Evolutionary conservation across 2,329 filamentous ascomycete genomes (phyloP).

Genomic region (Aschersonia sp.): DNA sequence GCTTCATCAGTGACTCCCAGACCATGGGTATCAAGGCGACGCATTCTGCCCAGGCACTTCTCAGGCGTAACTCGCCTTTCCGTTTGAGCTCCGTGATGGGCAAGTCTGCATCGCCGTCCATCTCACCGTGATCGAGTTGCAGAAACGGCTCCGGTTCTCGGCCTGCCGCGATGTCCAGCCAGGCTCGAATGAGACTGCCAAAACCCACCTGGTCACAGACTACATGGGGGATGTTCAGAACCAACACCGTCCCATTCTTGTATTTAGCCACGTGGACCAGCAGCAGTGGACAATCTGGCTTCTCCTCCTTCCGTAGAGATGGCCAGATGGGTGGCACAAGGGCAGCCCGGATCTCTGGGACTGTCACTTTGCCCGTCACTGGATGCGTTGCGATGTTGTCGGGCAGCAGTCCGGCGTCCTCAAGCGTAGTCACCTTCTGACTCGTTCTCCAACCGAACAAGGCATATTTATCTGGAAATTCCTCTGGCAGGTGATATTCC

Average conservation of each 20-base stretch:
- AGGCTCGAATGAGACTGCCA: slow-evolving; percentile 8
- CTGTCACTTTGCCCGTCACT: background rate
- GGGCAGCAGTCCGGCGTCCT: background rate
- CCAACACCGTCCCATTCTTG: slow-evolving; percentile 7
- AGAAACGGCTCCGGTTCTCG: slow-evolving; percentile 6
- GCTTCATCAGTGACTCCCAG: background rate
- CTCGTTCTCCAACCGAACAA: slow-evolving; percentile 7
- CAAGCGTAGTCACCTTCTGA: background rate
- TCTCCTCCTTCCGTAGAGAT: slow-evolving; percentile 3
- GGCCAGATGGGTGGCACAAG: slow-evolving; percentile 6
- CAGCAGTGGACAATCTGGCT: slow-evolving; percentile 7
- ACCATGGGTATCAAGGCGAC: background rate
- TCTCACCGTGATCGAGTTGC: background rate
- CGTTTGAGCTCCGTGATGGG: slow-evolving; percentile 3
- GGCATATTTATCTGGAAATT: slow-evolving; percentile 2
- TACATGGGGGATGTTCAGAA: slow-evolving; percentile 8
- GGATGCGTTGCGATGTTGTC: background rate
- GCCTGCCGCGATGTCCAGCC: slow-evolving; percentile 7
- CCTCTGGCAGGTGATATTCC: slow-evolving; percentile 4
- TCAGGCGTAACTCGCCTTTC: slow-evolving; percentile 1
- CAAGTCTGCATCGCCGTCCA: slow-evolving; percentile 5
- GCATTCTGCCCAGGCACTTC: background rate
- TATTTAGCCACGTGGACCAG: slow-evolving; percentile 9
- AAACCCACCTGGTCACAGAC: slow-evolving; percentile 9
- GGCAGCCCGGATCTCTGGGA: background rate